Conservation (phyloP, 495 filamentous ascomycete species). For the Tetracladium setigerum region DNA sequence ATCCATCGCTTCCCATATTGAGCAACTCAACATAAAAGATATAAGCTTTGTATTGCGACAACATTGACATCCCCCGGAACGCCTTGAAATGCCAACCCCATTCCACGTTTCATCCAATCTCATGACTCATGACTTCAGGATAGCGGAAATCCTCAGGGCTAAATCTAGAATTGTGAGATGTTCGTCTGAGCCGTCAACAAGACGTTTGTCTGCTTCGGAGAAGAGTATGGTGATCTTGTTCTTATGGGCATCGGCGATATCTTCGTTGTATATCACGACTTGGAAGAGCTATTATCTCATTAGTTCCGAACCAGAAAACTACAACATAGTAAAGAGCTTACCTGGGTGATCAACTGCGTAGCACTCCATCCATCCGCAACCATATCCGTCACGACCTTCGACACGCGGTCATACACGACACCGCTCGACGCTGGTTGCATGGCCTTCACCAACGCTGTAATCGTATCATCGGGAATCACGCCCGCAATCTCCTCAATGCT, state of each 20-base stretch:
- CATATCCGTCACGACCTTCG: constrained; percentile 75
- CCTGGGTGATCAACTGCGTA: constrained; percentile 76
- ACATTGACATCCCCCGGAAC: too few species aligned
- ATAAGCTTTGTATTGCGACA: too few species aligned
- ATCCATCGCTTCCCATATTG: too few species aligned
- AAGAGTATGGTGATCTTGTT: constrained; percentile 85
- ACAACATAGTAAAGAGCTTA: constrained; percentile 28
- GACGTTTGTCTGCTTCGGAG: constrained; percentile 85
- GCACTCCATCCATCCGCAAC: constrained; percentile 98
- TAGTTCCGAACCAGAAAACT: constrained; percentile 1
- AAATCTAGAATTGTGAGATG: constrained; percentile 86
- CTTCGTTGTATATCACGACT: constrained; percentile 73
- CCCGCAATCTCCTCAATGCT: constrained; percentile 93
- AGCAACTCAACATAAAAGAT: too few species aligned
- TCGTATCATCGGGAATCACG: constrained; percentile 69
- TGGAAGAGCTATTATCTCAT: constrained; percentile 62
- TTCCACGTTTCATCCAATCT: too few species aligned
- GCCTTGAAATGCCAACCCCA: too few species aligned
- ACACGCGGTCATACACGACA: constrained; percentile 64
- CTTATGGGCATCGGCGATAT: constrained; percentile 75
- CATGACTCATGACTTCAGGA: constrained; percentile 34
- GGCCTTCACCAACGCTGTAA: constrained; percentile 62
- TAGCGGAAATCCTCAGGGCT: constrained; percentile 67
- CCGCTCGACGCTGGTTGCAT: constrained; percentile 64
- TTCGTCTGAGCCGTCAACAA: constrained; percentile 97